Evolutionary conservation across 1,284 basidiomycete species (phyloP), one percentile per base, ranked within the genome.

Genomic region (Ustilago lituana): DNA sequence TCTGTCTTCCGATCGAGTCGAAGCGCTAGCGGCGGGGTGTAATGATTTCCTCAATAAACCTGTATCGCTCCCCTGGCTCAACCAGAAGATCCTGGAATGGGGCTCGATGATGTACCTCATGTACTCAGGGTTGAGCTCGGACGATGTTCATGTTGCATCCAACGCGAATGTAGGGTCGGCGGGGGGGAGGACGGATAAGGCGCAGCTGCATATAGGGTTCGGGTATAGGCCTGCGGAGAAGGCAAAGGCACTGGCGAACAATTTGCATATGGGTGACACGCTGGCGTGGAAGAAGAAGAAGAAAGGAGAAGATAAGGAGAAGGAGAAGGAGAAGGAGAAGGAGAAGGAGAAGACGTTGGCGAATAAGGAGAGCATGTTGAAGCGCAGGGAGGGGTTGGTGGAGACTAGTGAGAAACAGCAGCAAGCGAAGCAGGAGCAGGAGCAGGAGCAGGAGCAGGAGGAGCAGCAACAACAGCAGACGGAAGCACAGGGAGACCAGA

Each of bases 31-130:
- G 0, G 96, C 96, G 0, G 96, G 96, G 3, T 99, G 96, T 84
- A 98, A 99, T 78, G 96, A 99, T 83, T 99, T 98, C 84, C 84
- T 99, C 55, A 98, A 94, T 44, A 98, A 99, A 80, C 96, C 96
- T 0, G 95, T 98, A 26, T 93, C 91, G 10, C 85, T 96, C 19
- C 87, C 91, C 45, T 99, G 96, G 96, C 85, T 99, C 49, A 94
- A 98, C 82, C 92, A 90, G 85, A 99, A 99, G 86, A 94, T 98
- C 76, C 91, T 96, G 65, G 96, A 99, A 83, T 99, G 96, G 96
- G 95, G 86, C 4, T 85, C 78, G 20, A 85, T 85, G 84, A 80
- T 81, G 73, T 81, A 81, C 46, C 66, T 81, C 31, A 59, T 81
- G 63, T 75, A 79, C 29, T 72, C 74, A 3, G 77, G 77, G 1